These are phyloP conservation scores for Saccharomyces hybrid DNA, from an alignment of 1,139 yeast species.

Conservation along the genomic window DNA sequence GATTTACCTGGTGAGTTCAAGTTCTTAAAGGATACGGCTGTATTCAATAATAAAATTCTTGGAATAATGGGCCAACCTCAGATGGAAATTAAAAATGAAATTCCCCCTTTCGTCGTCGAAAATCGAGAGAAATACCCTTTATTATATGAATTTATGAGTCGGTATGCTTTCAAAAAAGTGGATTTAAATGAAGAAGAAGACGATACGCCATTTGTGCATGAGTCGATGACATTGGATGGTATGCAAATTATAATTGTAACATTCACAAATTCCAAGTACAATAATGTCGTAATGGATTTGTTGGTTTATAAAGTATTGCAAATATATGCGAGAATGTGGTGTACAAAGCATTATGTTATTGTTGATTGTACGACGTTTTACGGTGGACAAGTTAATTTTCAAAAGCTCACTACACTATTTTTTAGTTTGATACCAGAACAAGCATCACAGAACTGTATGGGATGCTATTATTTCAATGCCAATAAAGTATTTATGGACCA, in stretches of 20 bases:
- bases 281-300: constrained; percentile 46
- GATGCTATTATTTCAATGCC: constrained; percentile 55
- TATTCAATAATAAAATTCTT: constrained; percentile 30
- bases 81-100: constrained; percentile 43
- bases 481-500: constrained; percentile 39
- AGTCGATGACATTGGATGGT: constrained; percentile 64
- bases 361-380: constrained; percentile 63
- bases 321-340: constrained; percentile 67
- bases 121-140: constrained; percentile 45
- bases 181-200: constrained; percentile 34
- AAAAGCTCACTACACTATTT: constrained; percentile 30
- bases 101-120: constrained; percentile 45
- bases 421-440: constrained; percentile 41
- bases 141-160: constrained; percentile 67
- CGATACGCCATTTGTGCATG: constrained; percentile 43
- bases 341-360: constrained; percentile 52
- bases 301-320: constrained; percentile 58
- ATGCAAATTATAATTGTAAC: constrained; percentile 58
- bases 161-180: constrained; percentile 50
- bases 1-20: constrained; percentile 23
- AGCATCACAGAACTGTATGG: constrained; percentile 47
- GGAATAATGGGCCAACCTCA: constrained; percentile 39
- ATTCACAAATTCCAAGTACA: constrained; percentile 38
- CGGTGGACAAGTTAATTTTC: constrained; percentile 19
- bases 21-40: constrained; percentile 19